phyloP scores from a whole-genome alignment of 495 filamentous ascomycete genomes.

The Jackrogersella minutella region DNA sequence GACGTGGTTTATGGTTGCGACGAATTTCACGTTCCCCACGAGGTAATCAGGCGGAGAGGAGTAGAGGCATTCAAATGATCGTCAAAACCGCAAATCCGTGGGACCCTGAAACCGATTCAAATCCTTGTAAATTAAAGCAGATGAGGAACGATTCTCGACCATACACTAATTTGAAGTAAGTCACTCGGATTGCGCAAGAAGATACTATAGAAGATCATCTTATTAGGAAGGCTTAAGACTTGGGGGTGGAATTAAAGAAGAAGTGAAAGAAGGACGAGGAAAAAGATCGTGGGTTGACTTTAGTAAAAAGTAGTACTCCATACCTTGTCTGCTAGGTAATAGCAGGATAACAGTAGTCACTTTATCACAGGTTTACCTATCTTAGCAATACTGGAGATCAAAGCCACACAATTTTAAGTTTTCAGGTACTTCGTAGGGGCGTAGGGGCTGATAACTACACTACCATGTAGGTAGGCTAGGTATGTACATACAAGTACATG shows the following conservation, averaged over 20 bases:
- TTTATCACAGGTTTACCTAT: too few relatives aligned
- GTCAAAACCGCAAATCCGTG: conserved; percentile 28
- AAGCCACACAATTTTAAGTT: conserved; percentile 33
- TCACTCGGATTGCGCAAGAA: not conserved
- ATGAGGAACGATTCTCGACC: conserved; percentile 2
- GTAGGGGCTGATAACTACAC: too few relatives aligned
- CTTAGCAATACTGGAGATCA: not conserved
- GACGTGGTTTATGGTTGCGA: conserved; percentile 25
- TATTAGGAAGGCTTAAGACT: too few relatives aligned
- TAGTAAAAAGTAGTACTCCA: not conserved
- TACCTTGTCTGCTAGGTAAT: not conserved
- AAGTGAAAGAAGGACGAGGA: not conserved
- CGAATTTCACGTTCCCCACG: conserved; percentile 36
- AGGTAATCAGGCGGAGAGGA: conserved; percentile 33
- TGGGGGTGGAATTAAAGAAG: too few relatives aligned
- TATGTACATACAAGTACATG: too few relatives aligned
- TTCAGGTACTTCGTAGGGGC: too few relatives aligned
- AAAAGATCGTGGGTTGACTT: conserved; percentile 4
- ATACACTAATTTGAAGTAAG: conserved; percentile 6
- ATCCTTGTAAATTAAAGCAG: conserved; percentile 20
- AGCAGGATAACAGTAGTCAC: too few relatives aligned
- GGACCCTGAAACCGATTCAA: conserved; percentile 23
- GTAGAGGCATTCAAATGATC: conserved; percentile 22
- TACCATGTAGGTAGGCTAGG: too few relatives aligned
- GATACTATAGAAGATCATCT: not conserved